Evolutionary conservation across 495 filamentous ascomycete species (phyloP).

Genomic region (Sphaerosporella brunnea): DNA sequence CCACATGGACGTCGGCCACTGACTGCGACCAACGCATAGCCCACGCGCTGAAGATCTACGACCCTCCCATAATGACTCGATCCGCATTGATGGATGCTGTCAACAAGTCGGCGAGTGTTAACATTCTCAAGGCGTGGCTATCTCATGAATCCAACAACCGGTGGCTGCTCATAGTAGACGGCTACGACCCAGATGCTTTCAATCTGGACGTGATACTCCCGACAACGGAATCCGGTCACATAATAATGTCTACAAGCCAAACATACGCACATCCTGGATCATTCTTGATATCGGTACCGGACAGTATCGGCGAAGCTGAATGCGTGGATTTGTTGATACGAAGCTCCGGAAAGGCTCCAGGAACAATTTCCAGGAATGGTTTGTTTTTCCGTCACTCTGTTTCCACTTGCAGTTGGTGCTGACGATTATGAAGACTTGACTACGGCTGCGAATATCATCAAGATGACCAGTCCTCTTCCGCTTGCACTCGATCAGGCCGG

Average conservation of each 20-base stretch:
- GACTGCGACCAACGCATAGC: not conserved
- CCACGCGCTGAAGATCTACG: not conserved
- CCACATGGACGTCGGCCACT: not conserved
- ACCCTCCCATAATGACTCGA: not conserved
- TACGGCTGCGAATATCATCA: not conserved
- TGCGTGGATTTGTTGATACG: constrained; percentile 4
- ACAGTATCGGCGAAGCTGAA: not conserved
- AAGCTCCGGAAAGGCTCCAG: not conserved
- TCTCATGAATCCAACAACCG: not conserved
- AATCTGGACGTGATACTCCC: constrained; percentile 6
- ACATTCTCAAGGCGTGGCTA: constrained; percentile 3
- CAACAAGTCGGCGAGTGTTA: not conserved
- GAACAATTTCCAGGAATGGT: constrained; percentile 1
- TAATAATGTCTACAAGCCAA: constrained; percentile 3
- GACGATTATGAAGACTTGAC: not conserved
- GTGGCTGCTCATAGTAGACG: constrained; percentile 10
- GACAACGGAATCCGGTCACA: not conserved
- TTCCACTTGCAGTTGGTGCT: not conserved
- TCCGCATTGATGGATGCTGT: constrained; percentile 1
- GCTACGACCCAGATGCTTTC: constrained; percentile 6
- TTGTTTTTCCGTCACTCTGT: not conserved
- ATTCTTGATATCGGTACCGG: not conserved
- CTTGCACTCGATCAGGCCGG: constrained; percentile 15
- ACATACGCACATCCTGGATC: not conserved
- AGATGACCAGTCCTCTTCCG: constrained; percentile 8